Percentiles rank a stretch among this genome's conserved stretches.
phyloP scores from a whole-genome alignment of 148 eudicot genomes.

The Cornus florida region DNA sequence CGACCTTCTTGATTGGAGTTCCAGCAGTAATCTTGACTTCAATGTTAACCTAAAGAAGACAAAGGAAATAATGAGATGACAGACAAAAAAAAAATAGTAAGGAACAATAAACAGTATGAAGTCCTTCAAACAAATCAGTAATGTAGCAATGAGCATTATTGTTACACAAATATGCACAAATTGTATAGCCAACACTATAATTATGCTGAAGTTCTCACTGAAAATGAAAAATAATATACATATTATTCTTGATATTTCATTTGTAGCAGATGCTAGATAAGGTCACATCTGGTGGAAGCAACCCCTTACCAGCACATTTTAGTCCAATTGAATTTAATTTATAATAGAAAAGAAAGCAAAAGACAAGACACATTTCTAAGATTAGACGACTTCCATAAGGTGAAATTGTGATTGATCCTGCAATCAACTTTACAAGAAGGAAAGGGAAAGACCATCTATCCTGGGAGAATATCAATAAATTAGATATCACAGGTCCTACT shows the following conservation, averaged over 20 bases:
- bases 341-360: not conserved
- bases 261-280: not conserved
- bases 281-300: not conserved
- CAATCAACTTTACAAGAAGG: not conserved
- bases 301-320: not conserved
- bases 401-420: not conserved
- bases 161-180: not conserved
- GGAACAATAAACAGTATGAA: not conserved
- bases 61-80: not conserved
- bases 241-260: not conserved
- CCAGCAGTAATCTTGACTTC: conserved; percentile 47
- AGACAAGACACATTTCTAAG: too few relatives aligned
- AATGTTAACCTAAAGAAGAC: conserved; percentile 32
- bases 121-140: not conserved
- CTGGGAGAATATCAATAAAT: not conserved
- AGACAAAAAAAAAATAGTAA: not conserved
- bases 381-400: too few relatives aligned
- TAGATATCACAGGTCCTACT: not conserved
- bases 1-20: conserved; percentile 39
- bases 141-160: not conserved
- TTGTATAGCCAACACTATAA: not conserved
- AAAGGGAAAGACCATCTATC: not conserved
- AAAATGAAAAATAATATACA: not conserved
- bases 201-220: not conserved
- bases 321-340: not conserved